Base-by-base conservation (phyloP, 345 rosid genomes). In the Abelmoschus esculentus region DNA sequence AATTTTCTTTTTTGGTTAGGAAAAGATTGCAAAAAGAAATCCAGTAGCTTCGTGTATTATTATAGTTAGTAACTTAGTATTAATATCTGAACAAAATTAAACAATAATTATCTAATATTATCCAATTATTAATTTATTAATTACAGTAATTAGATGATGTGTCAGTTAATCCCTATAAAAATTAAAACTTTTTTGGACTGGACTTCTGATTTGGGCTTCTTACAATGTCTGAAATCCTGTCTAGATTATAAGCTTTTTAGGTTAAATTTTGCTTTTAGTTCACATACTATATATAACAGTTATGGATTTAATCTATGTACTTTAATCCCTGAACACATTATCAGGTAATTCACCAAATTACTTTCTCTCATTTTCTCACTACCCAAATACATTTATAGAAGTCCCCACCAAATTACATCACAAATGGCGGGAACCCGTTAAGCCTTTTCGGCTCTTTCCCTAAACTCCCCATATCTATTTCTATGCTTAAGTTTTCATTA, bases 391-490 rank as follows among this genome's bases (percentile, higher is more conserved):
- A 42, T 42, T 42, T 9, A 42, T 38, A 9, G 13, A 42, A 42
- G 19, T 38, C 9, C 42, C 42, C 9, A 7, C 42, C 42, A 38
- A 42, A 42, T 9, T 9, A 8, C 46, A 42, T 2, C 46, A 42
- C 46, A 42, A 36, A 69, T 56, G 63, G 72, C 72, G 72, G 72
- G 72, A 69, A 55, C 36, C 32, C 63, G 9, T 56, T 69, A 56
- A 69, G 38, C 52, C 15, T 10, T 2, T 13, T 42, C 46, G 46
- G 46, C 46, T 10, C 46, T 42, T 42, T 38, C 10, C 46, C 13
- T 42, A 42, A 40, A 1, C 9, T 10, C 46, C 46, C 13, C 46
- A 42, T 42, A 42, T 42, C 13, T 42, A 12, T 42, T 38, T 69
- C 63, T 47, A 56, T 40, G 72, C 54, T 19, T 28, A 69, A 44